Base-by-base conservation (phyloP, 352 stramenopile species). In the Elongisporangium prolatum region DNA sequence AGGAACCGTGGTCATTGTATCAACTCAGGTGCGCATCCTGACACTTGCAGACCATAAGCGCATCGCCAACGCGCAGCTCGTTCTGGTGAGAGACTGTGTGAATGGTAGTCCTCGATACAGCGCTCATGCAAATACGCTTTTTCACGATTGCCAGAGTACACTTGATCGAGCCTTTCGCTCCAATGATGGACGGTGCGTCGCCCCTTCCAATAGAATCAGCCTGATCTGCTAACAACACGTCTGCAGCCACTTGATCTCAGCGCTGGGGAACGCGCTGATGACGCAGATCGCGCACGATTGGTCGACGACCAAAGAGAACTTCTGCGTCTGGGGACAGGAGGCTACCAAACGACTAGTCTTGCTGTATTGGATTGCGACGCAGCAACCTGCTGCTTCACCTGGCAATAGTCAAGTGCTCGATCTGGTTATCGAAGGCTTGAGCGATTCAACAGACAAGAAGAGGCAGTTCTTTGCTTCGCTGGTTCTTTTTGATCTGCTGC, bases 401-500 rank as follows among this genome's bases (percentile, higher is more conserved):
- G 54, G 13, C 9, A 47, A n/a, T 16, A 54, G 20, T 7, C 18
- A 49, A 58, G n/a, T 89, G n/a, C 50, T 68, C 0, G 53, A 68
- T 14, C 53, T 86, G 6, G 48, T 86, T 10, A 20, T 88, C 10
- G 54, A 67, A 40, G 72, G 68, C 64, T 51, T 85, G 20, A 34
- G 67, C 2, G 50, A 63, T 10, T 13, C 50, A 9, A 37, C 37
- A 0, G 68, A 72, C 44, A 92, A 90, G 54, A 61, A 69, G 20
- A 70, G 69, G 16, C 80, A 89, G 60, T 21, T 92, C 47, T 55
- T 73, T n/a, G 69, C 68, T 20, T 79, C 72, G 57, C 72, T 90
- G 17, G 70, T 77, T 18, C 44, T 87, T 17, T 88, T 89, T 54
- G 82, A 90, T 57, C 52, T 92, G 8, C 48, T 86, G 6, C 77